Evolutionary conservation across 805 yeast genomes (phyloP), one percentile per base, ranked within the genome.

Genomic region (Ogataea dorogensis): DNA sequence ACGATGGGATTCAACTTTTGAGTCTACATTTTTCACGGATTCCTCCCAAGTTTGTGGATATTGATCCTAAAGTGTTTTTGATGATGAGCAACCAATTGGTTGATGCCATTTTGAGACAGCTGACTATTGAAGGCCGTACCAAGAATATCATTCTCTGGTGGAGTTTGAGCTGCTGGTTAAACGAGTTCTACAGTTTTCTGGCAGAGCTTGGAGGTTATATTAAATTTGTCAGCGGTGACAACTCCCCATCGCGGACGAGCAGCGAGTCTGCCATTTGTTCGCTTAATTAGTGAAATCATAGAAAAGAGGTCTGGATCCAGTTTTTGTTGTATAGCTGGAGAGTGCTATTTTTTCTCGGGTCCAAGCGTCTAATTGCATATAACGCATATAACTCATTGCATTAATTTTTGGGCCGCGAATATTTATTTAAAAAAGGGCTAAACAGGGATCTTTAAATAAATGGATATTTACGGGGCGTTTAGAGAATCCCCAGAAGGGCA

Each of bases 101-200:
- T 32, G 78, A 83, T 5, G 67, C 78, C 10, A 73, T 81, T 13
- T 59, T 79, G 25, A 64, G 86, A 42, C 86, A 81, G 48, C 68
- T 82, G 41, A 73, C 82, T 21, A 61, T 76, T 38, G 65, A 65
- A 16, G 78, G 79, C 2, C 79, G 78, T 5, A 33, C 40, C 6
- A 69, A 70, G 27, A 72, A 81, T 2, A 80, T 83, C 53, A 79
- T 78, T 7, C 74, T 78, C 2, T 84, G 91, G 91, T 82, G 87
- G 86, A 69, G 76, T 28, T 65, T 81, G 3, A 65, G 84, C 38
- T 78, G 87, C 54, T 84, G 91, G 88, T 64, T 79, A 5, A 86
- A 80, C 50, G 91, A 83, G 51, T 82, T 76, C 70, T 63, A 81
- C 42, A 70, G 70, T 2, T 80, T 86, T 78, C 61, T 73, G 38